These are phyloP conservation scores for Notholithocarpus densiflorus DNA, from an alignment of 306 rosid species.

Conservation along the genomic window DNA sequence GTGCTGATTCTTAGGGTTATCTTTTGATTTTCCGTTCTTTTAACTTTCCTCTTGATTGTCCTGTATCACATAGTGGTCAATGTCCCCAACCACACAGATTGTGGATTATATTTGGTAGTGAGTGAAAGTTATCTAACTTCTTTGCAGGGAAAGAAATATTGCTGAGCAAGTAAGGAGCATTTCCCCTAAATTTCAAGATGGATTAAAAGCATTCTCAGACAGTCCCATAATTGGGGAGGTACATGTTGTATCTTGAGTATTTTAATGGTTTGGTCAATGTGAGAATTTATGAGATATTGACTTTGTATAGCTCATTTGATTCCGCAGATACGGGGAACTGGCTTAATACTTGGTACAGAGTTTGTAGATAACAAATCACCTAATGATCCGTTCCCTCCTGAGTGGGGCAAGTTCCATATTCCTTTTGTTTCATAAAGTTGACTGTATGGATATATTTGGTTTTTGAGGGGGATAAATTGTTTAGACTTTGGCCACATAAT, in stretches of 20 bases:
- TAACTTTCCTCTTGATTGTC: too few relatives aligned
- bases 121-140: conserved; percentile 15
- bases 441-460: background rate
- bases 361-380: conserved; percentile 89
- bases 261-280: conserved; percentile 10
- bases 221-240: conserved; percentile 98
- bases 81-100: background rate
- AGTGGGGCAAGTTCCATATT: conserved; percentile 72
- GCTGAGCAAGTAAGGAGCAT: conserved; percentile 51
- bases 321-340: conserved; percentile 85
- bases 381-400: conserved; percentile 77
- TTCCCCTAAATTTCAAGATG: conserved; percentile 81
- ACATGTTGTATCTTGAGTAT: conserved; percentile 13
- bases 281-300: background rate
- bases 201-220: conserved; percentile 64
- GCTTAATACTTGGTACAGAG: conserved; percentile 75
- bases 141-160: conserved; percentile 76
- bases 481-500: background rate
- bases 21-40: too few relatives aligned
- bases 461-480: background rate
- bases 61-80: too few relatives aligned
- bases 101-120: background rate
- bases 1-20: too few relatives aligned
- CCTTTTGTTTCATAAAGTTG: background rate
- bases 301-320: conserved; percentile 8